phyloP scores from a whole-genome alignment of 306 rosid genomes.

The Acacia melanoxylon region DNA sequence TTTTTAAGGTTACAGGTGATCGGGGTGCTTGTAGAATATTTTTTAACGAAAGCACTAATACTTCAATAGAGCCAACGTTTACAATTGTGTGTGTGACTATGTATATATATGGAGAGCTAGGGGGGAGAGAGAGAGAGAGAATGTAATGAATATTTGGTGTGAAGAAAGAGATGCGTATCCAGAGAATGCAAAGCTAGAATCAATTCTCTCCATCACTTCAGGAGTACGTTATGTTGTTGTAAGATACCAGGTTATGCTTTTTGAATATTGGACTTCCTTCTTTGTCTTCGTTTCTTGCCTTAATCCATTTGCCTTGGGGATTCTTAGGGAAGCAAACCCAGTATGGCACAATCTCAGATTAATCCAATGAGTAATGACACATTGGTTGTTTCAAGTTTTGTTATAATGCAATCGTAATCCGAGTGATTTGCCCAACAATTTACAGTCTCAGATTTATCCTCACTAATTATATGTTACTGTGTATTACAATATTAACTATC shows the following conservation, averaged over 20 bases:
- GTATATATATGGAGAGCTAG: background rate
- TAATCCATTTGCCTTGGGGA: background rate
- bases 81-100: background rate
- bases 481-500: too few species aligned
- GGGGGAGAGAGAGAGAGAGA: conserved; percentile 4
- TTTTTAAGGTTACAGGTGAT: background rate
- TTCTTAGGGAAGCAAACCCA: background rate
- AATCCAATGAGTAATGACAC: background rate
- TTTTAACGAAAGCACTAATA: background rate
- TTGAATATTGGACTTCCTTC: background rate
- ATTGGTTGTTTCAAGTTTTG: background rate
- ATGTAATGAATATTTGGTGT: background rate
- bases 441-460: too few species aligned
- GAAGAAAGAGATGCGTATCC: conserved; percentile 46
- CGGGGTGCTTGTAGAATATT: background rate
- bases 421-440: background rate
- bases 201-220: conserved; percentile 37
- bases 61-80: background rate
- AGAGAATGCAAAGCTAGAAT: conserved; percentile 41
- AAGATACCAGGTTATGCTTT: background rate
- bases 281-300: background rate
- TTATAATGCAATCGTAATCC: background rate
- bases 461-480: too few species aligned
- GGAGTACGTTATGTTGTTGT: background rate
- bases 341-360: background rate